These are phyloP conservation scores for Entomortierella lignicola DNA, from an alignment of 192 early-diverging fungal genomes.

Conservation along the genomic window DNA sequence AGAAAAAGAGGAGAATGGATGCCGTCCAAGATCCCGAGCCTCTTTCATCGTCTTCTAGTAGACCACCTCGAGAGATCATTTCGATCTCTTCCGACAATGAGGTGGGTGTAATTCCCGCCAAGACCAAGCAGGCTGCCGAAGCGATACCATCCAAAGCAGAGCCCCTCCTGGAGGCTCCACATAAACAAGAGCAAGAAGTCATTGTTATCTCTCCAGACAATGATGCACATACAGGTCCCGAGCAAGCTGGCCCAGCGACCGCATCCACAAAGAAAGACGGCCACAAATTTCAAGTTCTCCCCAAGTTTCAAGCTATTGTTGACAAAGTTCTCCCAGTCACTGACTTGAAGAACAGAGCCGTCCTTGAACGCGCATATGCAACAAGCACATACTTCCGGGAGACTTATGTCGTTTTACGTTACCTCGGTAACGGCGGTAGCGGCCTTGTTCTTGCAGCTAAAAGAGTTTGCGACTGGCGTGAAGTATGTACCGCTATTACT, in stretches of 20 bases:
- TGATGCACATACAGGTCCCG: neutral
- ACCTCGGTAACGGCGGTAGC: slow-evolving; percentile 28
- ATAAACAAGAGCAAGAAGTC: slow-evolving; percentile 4
- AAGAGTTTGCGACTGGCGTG: slow-evolving; percentile 22
- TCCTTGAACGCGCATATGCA: slow-evolving; percentile 30
- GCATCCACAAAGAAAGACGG: neutral
- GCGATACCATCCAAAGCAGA: too few relatives aligned
- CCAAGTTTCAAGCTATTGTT: slow-evolving; percentile 15
- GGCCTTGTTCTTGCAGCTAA: slow-evolving; percentile 33
- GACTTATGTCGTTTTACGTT: slow-evolving; percentile 25
- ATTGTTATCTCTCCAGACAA: slow-evolving; percentile 38
- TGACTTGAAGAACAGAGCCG: slow-evolving; percentile 24
- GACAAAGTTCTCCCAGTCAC: slow-evolving; percentile 23
- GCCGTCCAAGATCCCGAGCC: too few relatives aligned
- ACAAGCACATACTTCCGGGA: slow-evolving; percentile 27
- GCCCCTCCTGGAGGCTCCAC: slow-evolving; percentile 5
- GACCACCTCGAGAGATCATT: too few relatives aligned
- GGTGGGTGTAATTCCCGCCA: too few relatives aligned
- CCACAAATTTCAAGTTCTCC: slow-evolving; percentile 22
- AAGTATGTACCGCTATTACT: slow-evolving; percentile 14
- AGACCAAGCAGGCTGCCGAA: too few relatives aligned
- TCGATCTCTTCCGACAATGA: too few relatives aligned
- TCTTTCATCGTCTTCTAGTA: too few relatives aligned
- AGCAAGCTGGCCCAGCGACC: too few relatives aligned
- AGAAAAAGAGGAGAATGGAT: too few relatives aligned